Evolutionary conservation across 257 asterid genomes (phyloP).

Genomic region (Nicotiana otophora): DNA sequence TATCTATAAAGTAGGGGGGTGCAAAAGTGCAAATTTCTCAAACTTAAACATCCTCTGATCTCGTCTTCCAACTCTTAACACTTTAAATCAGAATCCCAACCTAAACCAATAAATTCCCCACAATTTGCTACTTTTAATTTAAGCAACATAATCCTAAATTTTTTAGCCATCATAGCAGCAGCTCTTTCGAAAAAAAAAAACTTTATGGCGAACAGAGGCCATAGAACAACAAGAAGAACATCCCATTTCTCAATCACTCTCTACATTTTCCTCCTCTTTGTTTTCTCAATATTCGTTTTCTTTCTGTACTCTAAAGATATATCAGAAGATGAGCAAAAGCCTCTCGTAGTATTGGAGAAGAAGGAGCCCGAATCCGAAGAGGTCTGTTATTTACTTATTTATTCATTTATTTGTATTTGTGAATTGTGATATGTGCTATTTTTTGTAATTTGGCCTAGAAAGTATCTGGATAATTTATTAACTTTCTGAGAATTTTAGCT

Average conservation of each 20-base stretch:
- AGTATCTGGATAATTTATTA: not conserved
- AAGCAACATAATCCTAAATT: not conserved
- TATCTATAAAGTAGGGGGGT: not conserved
- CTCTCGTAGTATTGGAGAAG: constrained; percentile 19
- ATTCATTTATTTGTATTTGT: not conserved
- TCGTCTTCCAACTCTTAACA: not conserved
- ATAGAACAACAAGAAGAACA: constrained; percentile 35
- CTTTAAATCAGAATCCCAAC: not conserved
- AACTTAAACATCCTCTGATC: not conserved
- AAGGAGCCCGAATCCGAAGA: constrained; percentile 28
- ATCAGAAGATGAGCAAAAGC: constrained; percentile 43
- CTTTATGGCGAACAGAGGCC: constrained; percentile 44
- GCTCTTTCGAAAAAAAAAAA: not conserved
- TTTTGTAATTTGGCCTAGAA: not conserved
- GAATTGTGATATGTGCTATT: not conserved
- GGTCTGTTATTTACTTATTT: constrained; percentile 20
- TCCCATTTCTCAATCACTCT: constrained; percentile 41
- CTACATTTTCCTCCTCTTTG: constrained; percentile 47
- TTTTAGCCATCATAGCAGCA: not conserved
- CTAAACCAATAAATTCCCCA: not conserved
- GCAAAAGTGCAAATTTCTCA: not conserved
- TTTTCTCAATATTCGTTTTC: constrained; percentile 61
- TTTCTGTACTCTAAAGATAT: constrained; percentile 51
- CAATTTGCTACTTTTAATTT: not conserved
- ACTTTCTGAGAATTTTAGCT: not conserved